These are phyloP conservation scores for Neurospora sublineolata DNA, from an alignment of 495 filamentous ascomycete species.

Conservation along the genomic window DNA sequence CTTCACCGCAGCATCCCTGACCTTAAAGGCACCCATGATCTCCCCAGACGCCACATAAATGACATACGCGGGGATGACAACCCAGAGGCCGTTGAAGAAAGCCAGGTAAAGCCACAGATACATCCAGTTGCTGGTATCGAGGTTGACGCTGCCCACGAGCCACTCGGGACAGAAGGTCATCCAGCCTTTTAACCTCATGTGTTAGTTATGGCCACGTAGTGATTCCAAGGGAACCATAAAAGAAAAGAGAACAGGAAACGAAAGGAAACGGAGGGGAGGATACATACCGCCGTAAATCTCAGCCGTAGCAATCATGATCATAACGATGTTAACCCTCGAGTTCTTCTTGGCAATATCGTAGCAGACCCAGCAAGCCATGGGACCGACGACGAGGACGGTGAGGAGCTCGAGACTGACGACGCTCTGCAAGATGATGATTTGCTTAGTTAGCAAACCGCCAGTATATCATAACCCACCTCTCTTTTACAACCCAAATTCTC, in stretches of 20 bases:
- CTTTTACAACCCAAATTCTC: too few relatives aligned
- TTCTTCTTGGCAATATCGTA: conserved; percentile 50
- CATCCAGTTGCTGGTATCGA: conserved; percentile 74
- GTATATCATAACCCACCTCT: too few relatives aligned
- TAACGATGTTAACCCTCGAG: conserved; percentile 53
- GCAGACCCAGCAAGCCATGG: conserved; percentile 58
- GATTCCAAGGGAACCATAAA: background rate
- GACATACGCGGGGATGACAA: conserved; percentile 66
- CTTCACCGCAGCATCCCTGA: conserved; percentile 14
- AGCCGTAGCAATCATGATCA: conserved; percentile 72
- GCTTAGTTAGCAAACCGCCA: too few relatives aligned
- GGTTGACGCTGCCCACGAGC: conserved; percentile 62
- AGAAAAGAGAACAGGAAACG: background rate
- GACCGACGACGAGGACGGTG: conserved; percentile 70
- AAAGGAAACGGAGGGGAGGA: background rate
- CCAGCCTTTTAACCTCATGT: conserved; percentile 40
- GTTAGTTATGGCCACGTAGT: background rate
- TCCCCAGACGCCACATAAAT: conserved; percentile 55
- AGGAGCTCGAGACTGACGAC: conserved; percentile 76
- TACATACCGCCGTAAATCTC: conserved; percentile 76
- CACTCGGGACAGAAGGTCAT: conserved; percentile 97
- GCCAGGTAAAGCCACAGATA: conserved; percentile 80
- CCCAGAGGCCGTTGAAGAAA: conserved; percentile 91
- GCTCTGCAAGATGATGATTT: too few relatives aligned
- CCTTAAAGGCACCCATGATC: conserved; percentile 44